Percentiles rank a stretch among this genome's conserved stretches.
Evolutionary conservation across 805 yeast genomes (phyloP).

Genomic region (Pichia eremophila): DNA sequence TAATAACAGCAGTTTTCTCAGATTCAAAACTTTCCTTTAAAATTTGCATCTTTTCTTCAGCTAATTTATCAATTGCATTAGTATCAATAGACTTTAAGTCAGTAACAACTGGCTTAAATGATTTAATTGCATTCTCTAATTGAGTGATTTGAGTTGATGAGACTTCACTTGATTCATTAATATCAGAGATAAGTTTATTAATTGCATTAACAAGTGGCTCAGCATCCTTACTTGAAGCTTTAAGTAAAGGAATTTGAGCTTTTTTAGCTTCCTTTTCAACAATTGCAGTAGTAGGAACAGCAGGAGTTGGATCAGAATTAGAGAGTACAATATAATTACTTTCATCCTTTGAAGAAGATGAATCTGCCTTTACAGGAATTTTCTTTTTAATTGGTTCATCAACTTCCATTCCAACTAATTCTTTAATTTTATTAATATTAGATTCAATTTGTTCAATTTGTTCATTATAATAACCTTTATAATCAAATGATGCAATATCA

Average conservation of each 20-base stretch:
- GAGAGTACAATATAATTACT: conserved; percentile 1
- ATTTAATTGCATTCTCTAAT: not conserved
- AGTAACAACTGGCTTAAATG: not conserved
- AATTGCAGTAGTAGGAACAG: not conserved
- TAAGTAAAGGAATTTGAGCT: not conserved
- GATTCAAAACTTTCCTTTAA: not conserved
- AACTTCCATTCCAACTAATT: conserved; percentile 33
- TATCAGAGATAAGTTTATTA: not conserved
- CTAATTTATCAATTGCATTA: not conserved
- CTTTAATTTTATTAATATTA: conserved; percentile 6
- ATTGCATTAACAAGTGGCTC: not conserved
- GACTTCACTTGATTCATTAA: not conserved
- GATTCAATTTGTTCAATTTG: conserved; percentile 3
- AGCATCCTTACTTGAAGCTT: not conserved
- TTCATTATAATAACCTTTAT: conserved; percentile 1
- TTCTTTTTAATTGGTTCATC: conserved; percentile 6
- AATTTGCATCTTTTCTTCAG: not conserved
- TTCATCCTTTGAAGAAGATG: not conserved
- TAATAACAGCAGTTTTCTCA: conserved; percentile 30
- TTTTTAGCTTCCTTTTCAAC: not conserved
- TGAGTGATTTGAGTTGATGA: not conserved
- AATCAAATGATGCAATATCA: conserved; percentile 14
- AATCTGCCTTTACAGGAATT: not conserved
- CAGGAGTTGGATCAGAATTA: not conserved
- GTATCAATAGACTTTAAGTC: conserved; percentile 13